Evolutionary conservation across 306 rosid genomes (phyloP).

Genomic region (Neltuma alba): DNA sequence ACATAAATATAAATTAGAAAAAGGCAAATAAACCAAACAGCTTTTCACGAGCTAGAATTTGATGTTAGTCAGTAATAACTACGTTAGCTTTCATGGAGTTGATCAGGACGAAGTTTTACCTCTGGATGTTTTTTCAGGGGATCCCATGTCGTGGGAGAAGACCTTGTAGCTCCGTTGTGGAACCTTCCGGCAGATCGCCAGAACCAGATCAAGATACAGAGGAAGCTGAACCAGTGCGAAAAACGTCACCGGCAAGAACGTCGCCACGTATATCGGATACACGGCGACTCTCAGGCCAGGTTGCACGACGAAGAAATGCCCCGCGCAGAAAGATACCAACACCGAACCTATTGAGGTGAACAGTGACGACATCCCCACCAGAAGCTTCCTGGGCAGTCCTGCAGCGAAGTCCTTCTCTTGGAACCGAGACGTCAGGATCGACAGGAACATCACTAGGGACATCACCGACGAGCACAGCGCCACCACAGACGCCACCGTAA

Average conservation of each 20-base stretch:
- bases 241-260: slow-evolving; percentile 49
- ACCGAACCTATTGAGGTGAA: slow-evolving; percentile 46
- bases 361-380: slow-evolving; percentile 49
- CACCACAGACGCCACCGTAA: too few relatives aligned
- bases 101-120: background rate
- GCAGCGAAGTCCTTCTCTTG: slow-evolving; percentile 53
- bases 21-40: too few relatives aligned
- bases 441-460: slow-evolving; percentile 29
- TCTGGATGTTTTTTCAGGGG: background rate
- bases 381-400: slow-evolving; percentile 54
- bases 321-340: slow-evolving; percentile 50
- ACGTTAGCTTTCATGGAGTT: background rate
- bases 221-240: slow-evolving; percentile 54
- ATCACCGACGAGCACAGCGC: too few relatives aligned
- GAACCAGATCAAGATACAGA: slow-evolving; percentile 42
- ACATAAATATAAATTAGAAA: too few relatives aligned
- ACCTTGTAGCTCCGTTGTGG: slow-evolving; percentile 54
- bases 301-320: slow-evolving; percentile 42
- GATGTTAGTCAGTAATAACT: background rate
- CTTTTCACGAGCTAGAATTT: background rate
- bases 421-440: slow-evolving; percentile 49
- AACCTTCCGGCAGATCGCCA: slow-evolving; percentile 45
- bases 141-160: background rate
- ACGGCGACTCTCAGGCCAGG: slow-evolving; percentile 32
- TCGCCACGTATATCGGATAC: slow-evolving; percentile 45